Evolutionary conservation across 768 basidiomycete genomes (phyloP), one percentile per base, ranked within the genome.

Genomic region (Rhizopogon rudus): DNA sequence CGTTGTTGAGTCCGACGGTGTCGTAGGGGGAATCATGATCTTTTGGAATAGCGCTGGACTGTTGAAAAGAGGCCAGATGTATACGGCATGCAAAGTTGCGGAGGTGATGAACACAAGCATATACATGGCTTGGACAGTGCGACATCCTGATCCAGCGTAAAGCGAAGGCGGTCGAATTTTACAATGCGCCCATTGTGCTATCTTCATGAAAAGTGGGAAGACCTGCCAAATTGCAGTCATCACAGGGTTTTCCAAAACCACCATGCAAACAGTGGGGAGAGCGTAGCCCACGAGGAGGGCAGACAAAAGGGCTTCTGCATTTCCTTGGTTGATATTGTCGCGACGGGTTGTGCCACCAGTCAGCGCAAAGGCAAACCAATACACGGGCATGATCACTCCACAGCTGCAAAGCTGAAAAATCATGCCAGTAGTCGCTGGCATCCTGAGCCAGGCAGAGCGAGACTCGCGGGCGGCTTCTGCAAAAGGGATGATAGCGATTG

Each of bases 151-250:
- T 20, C 35, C 22, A 17, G 40, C 35, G 29, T 33, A 41, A 28
- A 2, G 25, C 35, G 52, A 44, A 12, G 54, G 54, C 10, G 54
- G 17, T 25, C 76, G 71, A 53, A 76, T 60, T 40, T 70, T 52
- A 8, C 77, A 64, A 54, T 82, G 76, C 1, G 62, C 44, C 14
- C 56, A 58, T 35, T 75, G 68, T 5, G 75, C 74, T 20, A 75
- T 6, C n/a, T 72, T 72, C 44, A 77, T 67, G 55, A 65, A 72
- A 13, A 75, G 33, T 12, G 81, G 80, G 59, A 76, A 81, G 25
- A 71, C 54, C 57, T 81, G 80, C 80, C 80, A 82, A 17, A 79
- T 69, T 25, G 76, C 76, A 14, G 77, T 80, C 39, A 80, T 66
- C 43, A 66, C 57, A 0, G 77, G 72, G 52, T 81, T 78, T 28